phyloP scores from a whole-genome alignment of 768 basidiomycete species.

The Grammothele lineata region DNA sequence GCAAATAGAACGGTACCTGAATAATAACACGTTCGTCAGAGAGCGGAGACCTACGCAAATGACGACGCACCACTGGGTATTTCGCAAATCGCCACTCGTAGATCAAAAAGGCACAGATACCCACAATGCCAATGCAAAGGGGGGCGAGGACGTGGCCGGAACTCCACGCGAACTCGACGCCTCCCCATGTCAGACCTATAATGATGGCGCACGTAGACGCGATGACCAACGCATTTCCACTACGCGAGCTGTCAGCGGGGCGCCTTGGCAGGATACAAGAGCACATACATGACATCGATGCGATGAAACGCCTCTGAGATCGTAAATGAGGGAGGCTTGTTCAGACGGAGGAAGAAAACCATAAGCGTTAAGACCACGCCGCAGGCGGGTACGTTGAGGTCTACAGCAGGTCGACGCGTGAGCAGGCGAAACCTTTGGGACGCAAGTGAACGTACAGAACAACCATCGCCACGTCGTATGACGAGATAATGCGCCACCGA shows the following conservation, averaged over 20 bases:
- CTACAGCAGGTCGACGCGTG: too few species aligned
- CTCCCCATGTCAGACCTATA: not conserved
- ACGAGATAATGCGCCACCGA: conserved; percentile 21
- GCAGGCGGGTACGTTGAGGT: not conserved
- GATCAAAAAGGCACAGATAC: not conserved
- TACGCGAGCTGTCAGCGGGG: not conserved
- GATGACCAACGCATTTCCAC: not conserved
- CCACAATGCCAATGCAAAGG: not conserved
- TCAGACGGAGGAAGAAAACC: conserved; percentile 16
- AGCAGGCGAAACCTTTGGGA: too few species aligned
- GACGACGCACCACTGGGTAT: not conserved
- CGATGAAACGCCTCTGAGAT: too few species aligned
- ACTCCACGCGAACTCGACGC: not conserved
- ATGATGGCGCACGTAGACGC: not conserved
- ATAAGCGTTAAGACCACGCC: not conserved
- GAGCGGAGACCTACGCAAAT: not conserved
- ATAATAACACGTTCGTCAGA: not conserved
- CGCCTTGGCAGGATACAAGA: not conserved
- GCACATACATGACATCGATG: too few species aligned
- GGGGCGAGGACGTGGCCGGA: not conserved
- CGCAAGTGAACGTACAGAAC: conserved; percentile 10
- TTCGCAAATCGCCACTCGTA: not conserved
- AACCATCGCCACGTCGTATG: conserved; percentile 2
- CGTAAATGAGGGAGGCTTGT: too few species aligned
- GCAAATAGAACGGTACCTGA: not conserved